Base-by-base conservation (phyloP, 768 basidiomycete genomes). In the Boletellus ananas region DNA sequence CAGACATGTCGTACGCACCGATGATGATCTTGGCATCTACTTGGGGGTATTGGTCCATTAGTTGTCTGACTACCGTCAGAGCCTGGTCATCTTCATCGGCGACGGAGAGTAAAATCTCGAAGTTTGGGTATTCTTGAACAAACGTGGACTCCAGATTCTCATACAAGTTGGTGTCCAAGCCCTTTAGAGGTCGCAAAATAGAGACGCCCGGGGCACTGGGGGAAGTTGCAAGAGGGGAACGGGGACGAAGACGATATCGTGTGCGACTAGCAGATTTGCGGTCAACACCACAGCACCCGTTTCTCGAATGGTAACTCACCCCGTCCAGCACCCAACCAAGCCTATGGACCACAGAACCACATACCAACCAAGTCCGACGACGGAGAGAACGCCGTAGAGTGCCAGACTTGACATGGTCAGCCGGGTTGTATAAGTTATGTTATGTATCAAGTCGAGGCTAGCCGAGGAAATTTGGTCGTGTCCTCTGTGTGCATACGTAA, bases 141-240 rank as follows among this genome's bases (percentile, higher is more conserved):
- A 98, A 95, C 0, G 90, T 90, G 4, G 93, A 91, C 69, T 96
- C 92, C 43, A 99, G 73, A 67, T 97, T 97, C 72, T 96, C 94
- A 69, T 88, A 97, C 17, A 99, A 79, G 66, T 98, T 98, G 50
- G 87, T 81, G 69, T 99, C 96, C 20, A 99, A 75, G 13, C 96
- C 96, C 66, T 94, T 94, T 44, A 99, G 76, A 7, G 96, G 96
- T 40, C 96, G 83, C 43, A 98, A 76, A 58, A 98, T 92, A 3
- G 94, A 91, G 27, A 98, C 95, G 17, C 94, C 95, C 11, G 94
- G 93, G 3, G 80, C 79, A 16, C 74, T 63, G 10, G 73, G 65
- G 25, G 79, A 72, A n/a, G 75, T 73, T 6, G 79, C 70, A 31
- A 79, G 72, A 27, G 82, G 84, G 6, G 84, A 84, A 16, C 78